Evolutionary conservation across 345 rosid genomes (phyloP), one percentile per base, ranked within the genome.

Genomic region (Erucastrum elatum): DNA sequence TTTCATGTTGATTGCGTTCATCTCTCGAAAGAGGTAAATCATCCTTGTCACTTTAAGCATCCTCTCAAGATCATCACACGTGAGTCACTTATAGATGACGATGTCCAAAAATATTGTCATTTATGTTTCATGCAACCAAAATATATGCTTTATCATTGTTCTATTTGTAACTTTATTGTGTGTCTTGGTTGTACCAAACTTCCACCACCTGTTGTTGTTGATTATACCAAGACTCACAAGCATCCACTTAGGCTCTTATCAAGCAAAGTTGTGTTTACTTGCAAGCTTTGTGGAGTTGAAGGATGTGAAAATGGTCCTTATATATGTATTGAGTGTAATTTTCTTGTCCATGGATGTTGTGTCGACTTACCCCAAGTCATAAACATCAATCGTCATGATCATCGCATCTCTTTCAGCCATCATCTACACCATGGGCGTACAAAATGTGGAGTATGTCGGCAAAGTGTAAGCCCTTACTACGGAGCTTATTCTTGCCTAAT

Each of bases 191-290:
- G 75, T 11, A 58, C 75, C 49, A 33, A 17, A 58, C 39, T 6
- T 4, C 75, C 65, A 56, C 75, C 75, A 10, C 65, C 65, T 59
- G 49, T 34, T 56, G 33, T 16, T 35, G 10, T 58, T 5, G 53
- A 71, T 1, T 34, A 56, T 6, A 3, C 66, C 33, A 71, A 59
- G 12, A 71, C 53, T 17, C 75, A 71, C 66, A 12, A 5, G 21
- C 75, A 44, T 44, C 51, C 51, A 44, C 31, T 7, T 37, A 71
- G 12, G 17, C 66, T 56, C 34, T 60, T 12, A 58, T 25, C 73
- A 15, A 53, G 27, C 4, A 15, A 7, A 53, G 9, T 27, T 11
- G 0, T 5, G 4, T 51, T n/a, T 29, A 31, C 73, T 51, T 69
- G 73, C 29, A 34, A 70, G 16, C 10, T 33, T 55, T 70, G 73